Evolutionary conservation across 352 stramenopile genomes (phyloP), one percentile per base, ranked within the genome.

Genomic region (Aphanomyces euteiches): DNA sequence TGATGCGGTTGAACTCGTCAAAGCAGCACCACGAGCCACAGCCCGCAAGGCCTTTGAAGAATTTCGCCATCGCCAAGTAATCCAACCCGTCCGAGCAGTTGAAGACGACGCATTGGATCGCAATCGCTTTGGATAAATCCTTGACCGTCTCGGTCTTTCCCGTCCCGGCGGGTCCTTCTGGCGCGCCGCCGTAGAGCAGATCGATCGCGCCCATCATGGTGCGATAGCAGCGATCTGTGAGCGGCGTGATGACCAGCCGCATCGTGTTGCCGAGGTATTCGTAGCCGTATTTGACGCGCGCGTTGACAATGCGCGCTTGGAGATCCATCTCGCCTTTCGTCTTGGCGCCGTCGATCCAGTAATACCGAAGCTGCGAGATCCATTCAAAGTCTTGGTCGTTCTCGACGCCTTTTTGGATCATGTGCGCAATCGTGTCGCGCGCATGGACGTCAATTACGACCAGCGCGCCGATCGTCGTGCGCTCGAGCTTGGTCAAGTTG

Each of bases 141-240:
- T 98, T 98, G 8, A 96, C 90, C 0, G 93, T 98, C 79, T 98
- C 93, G 1, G 93, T 98, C 73, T 98, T 98, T 28, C 93, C 93
- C 1, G 93, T 98, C 1, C 93, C 93, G n/a, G 93, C 93, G 0
- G 93, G 93, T 2, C 93, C 93, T 72, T 97, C 93, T 0, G 95
- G 95, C 7, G 95, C 91, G 5, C 95, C 95, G 15, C 93, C 93
- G 66, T 98, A 98, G 36, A 97, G 75, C 17, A 98, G 78, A 73
- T 97, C 85, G 34, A 98, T 91, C n/a, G 93, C 93, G 5, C 92
- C 90, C 76, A 97, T 97, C 82, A 98, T 95, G 7, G 93, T 98
- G 15, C 94, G 87, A 69, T 98, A 98, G 77, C 93, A 98, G 19
- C 90, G 77, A 77, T 98, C 94, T 3, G 94, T 98, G 1, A 98